Percentiles rank a stretch among this genome's conserved stretches.
Conservation (phyloP, 345 rosid genomes). For the Eucalyptus marginata region DNA sequence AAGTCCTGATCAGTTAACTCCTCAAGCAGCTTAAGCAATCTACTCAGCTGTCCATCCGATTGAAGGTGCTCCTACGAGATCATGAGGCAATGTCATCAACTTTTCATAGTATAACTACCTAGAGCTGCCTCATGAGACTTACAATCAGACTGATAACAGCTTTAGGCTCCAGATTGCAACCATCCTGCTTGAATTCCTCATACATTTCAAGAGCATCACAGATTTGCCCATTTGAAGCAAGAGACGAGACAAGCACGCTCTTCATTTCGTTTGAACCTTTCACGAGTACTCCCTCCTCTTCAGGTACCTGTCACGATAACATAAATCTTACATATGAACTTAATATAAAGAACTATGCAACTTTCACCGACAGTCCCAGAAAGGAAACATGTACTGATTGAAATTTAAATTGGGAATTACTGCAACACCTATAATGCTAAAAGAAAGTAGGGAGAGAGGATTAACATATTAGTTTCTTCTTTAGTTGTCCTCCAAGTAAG, state of each 20-base stretch:
- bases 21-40: constrained; percentile 39
- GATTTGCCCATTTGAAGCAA: constrained; percentile 53
- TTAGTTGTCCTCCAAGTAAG: not conserved
- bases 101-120: not conserved
- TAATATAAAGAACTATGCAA: not conserved
- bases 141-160: constrained; percentile 59
- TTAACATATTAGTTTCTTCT: not conserved
- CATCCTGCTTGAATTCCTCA: constrained; percentile 50
- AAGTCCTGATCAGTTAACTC: constrained; percentile 31
- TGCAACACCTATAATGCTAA: not conserved
- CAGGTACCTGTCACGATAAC: constrained; percentile 33
- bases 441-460: not conserved
- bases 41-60: constrained; percentile 31
- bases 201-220: constrained; percentile 55
- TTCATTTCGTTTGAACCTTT: constrained; percentile 41
- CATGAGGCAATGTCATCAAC: not conserved
- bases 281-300: constrained; percentile 27
- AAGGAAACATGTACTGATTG: not conserved
- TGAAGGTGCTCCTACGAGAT: constrained; percentile 36
- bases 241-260: constrained; percentile 50
- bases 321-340: not conserved
- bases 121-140: constrained; percentile 11
- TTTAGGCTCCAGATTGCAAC: constrained; percentile 45
- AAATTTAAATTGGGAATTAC: not conserved
- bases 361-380: not conserved